A percentile compares a stretch with the other conserved stretches of the same genome.
Evolutionary conservation across 345 rosid genomes (phyloP).

Genomic region (Nasturtium officinale): DNA sequence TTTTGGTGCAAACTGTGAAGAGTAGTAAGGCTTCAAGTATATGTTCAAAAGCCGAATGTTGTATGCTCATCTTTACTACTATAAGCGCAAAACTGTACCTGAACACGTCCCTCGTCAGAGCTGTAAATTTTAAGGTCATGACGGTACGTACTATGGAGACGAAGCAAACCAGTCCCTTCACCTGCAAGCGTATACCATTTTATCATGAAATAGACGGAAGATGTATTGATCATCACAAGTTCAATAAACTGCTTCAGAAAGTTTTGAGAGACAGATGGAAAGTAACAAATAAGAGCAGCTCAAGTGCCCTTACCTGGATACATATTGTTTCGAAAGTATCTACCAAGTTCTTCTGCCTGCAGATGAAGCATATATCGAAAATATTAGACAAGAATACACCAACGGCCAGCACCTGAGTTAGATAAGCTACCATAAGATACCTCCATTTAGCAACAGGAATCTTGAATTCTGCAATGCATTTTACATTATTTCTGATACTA

Average conservation of each 20-base stretch:
- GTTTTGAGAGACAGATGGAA: constrained; percentile 4
- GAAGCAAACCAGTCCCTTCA: constrained; percentile 98
- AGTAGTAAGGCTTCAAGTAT: not conserved
- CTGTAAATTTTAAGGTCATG: constrained; percentile 99
- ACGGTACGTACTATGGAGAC: constrained; percentile 97
- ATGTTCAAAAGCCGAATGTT: not conserved
- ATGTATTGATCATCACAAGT: constrained; percentile 9
- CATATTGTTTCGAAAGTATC: constrained; percentile 95
- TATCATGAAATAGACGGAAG: not conserved
- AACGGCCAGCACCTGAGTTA: not conserved
- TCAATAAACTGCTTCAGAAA: constrained; percentile 5
- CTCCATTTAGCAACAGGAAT: not conserved
- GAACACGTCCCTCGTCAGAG: constrained; percentile 99
- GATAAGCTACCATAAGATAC: constrained; percentile 16
- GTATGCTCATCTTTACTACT: constrained; percentile 13
- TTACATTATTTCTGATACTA: constrained; percentile 4
- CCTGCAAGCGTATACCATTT: constrained; percentile 53
- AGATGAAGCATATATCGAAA: constrained; percentile 32
- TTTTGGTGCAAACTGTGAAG: not conserved
- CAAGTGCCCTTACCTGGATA: constrained; percentile 74
- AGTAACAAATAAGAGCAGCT: constrained; percentile 22
- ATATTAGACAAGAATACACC: not conserved
- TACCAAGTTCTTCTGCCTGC: constrained; percentile 99
- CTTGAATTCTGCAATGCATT: not conserved
- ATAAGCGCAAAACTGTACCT: constrained; percentile 53